Base-by-base conservation (phyloP, 2,329 filamentous ascomycete genomes). In the Diplodia mutila region DNA sequence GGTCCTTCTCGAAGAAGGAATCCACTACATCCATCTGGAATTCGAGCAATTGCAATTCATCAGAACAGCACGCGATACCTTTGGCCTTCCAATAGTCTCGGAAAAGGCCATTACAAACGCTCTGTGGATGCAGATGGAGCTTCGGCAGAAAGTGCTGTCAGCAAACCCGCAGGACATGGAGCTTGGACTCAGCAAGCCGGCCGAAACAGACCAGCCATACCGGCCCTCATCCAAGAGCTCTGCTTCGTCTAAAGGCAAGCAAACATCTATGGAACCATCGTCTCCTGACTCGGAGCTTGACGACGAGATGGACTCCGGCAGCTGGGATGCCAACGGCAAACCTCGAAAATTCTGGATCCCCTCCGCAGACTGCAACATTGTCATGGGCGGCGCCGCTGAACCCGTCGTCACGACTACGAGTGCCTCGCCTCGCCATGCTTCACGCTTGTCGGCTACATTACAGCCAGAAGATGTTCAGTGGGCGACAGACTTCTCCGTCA, bases 1-100 rank as follows among this genome's bases (percentile, higher is more conserved):
- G 8, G 85, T 86, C 0, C 75, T 88, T 2, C 76, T 88, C 4
- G 85, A 88, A 67, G 84, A 86, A 75, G 86, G 85, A 0, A 86
- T 88, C 9, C 85, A 87, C 72, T 88, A 87, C 74, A 80, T 87
- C 3, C 86, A 88, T 72, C 80, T 88, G 71, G 82, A 85, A 42
- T 87, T 86, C 69, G 86, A 87, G 70, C 85, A 87, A 69, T 75
- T 88, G 9, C 84, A 87, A 69, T 84, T 82, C 70, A 86, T 87
- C 66, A 80, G 81, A 12, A 77, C 74, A 61, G 79, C 85, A 25
- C 80, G 81, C 53, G 85, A 88, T 71, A 76, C 83, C 16, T 80
- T 87, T 57, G 85, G 85, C 4, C 74, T 86, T 2, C 85, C 85
- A 2, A 80, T 87, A 39, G 79, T 87, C 74, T 83, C 85, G 1